Base-by-base conservation (phyloP, 2,329 filamentous ascomycete species). In the Apiospora aurea region DNA sequence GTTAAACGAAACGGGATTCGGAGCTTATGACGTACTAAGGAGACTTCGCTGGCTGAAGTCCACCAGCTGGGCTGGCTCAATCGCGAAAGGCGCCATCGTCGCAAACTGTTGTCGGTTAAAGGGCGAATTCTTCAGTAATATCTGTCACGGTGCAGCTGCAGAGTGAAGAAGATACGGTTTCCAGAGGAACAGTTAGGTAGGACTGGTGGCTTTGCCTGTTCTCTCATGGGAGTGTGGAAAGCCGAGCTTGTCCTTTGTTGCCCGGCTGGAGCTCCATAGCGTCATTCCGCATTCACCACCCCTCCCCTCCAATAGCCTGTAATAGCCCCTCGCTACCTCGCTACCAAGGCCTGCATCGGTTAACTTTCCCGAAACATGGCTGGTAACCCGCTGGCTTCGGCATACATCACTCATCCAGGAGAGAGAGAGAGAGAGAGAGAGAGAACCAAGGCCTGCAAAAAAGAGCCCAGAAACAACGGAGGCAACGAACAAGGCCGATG, bases 31-130 rank as follows among this genome's bases (percentile, higher is more conserved):
- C 90, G 73, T 87, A 94, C 93, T 82, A 74, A 89, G 84, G 72
- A 95, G 82, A 82, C 90, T 92, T 81, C 84, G 86, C 84, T 94
- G 90, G 81, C 86, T 85, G 71, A 94, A 86, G 80, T 94, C 90
- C 76, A 94, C 84, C 80, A 90, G 75, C 74, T 86, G 81, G 73
- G 79, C 78, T 67, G 81, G 74, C 47, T 81, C 75, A 72, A 81
- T 78, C 75, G 82, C 75, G 72, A 79, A 73, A 70, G 79, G 75
- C 69, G 80, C 80, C 86, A 87, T 86, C 75, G 74, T 76, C 16
- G 69, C 18, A 76, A 71, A 51, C 69, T 46, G 51, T 43, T 46
- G 38, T 44, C 10, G 29, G 6, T 13, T 41, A 11, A 0, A 21
- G 13, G 34, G 34, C 4, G 34, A 38, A n/a, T 18, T 41, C 8